Conservation (phyloP, 257 asterid species). For the Ballota nigra region DNA sequence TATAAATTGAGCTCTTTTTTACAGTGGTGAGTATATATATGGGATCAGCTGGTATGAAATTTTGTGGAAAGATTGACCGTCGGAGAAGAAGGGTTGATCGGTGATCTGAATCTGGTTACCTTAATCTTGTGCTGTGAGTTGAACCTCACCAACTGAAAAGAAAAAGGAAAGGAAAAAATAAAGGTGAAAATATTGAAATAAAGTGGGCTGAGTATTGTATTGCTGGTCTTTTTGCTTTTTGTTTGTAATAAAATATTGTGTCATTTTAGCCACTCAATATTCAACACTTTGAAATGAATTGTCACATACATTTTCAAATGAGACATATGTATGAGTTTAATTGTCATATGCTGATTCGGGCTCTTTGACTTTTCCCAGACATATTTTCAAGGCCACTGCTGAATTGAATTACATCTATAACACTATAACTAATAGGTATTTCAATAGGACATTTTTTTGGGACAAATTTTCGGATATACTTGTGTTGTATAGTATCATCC, state of each 20-base stretch:
- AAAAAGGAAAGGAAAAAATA: constrained; percentile 3
- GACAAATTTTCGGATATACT: no score
- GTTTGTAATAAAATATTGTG: background rate
- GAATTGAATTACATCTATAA: no score
- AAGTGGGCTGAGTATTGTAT: background rate
- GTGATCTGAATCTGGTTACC: constrained; percentile 27
- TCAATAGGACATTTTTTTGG: no score
- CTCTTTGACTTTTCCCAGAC: background rate
- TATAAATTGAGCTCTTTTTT: constrained; percentile 5
- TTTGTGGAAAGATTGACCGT: constrained; percentile 10
- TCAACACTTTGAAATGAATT: constrained; percentile 15
- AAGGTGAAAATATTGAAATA: background rate
- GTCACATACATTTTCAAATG: constrained; percentile 1
- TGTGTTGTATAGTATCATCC: no score
- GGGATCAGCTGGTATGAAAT: no score
- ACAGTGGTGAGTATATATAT: background rate
- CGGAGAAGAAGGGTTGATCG: constrained; percentile 22
- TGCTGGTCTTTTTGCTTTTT: background rate
- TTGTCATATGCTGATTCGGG: background rate
- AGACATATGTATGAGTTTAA: background rate
- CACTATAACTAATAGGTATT: no score
- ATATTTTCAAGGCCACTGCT: background rate
- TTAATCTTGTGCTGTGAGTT: constrained; percentile 15
- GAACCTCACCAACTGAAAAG: constrained; percentile 21
- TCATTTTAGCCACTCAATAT: background rate